Evolutionary conservation across 2,329 filamentous ascomycete genomes (phyloP).

Genomic region (Apiospora saccharicola): DNA sequence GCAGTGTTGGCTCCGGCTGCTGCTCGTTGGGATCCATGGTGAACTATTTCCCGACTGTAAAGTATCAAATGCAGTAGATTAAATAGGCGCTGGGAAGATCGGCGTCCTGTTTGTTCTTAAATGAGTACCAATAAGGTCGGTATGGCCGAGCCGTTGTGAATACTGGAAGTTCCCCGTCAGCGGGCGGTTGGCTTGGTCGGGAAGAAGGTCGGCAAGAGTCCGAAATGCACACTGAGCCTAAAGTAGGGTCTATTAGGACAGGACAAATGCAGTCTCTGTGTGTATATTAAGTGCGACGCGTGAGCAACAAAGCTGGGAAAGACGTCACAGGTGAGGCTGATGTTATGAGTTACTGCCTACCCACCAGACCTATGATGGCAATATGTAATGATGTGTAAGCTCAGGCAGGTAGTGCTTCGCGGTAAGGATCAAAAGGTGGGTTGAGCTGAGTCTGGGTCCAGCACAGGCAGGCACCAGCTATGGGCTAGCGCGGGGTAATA

Average conservation of each 20-base stretch:
- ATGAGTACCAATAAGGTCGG: not conserved
- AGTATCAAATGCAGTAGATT: not conserved
- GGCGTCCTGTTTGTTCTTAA: not conserved
- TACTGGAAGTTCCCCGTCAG: not conserved
- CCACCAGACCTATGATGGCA: not conserved
- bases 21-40: slow-evolving; percentile 42
- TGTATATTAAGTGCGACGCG: not conserved
- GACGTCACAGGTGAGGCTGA: not conserved
- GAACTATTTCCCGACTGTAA: not conserved
- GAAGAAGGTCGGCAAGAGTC: not conserved
- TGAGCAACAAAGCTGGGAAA: not conserved
- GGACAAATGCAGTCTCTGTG: not conserved
- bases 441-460: not conserved
- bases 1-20: slow-evolving; percentile 40
- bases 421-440: too few relatives aligned
- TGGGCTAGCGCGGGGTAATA: not conserved
- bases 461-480: not conserved
- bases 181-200: not conserved
- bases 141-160: not conserved
- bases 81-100: not conserved
- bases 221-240: not conserved
- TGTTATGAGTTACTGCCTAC: too few relatives aligned
- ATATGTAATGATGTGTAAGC: not conserved
- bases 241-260: not conserved
- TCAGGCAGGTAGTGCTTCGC: too few relatives aligned